Evolutionary conservation across 805 yeast species (phyloP), one percentile per base, ranked within the genome.

Genomic region (Metschnikowia chrysomelidarum): DNA sequence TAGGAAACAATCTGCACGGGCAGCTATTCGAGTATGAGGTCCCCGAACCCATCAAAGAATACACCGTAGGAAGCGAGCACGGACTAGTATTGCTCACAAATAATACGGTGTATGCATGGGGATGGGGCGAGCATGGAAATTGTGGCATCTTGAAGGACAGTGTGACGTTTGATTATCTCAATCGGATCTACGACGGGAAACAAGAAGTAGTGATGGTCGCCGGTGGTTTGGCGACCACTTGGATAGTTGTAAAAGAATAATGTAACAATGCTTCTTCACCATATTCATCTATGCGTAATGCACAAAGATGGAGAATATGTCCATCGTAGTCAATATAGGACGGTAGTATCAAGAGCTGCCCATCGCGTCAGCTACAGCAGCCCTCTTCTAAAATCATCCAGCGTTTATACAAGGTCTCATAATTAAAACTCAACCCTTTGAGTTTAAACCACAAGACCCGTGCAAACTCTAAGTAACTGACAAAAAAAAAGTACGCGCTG

Each of bases 91-190:
- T 57, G 5, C 33, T 48, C 1, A n/a, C 28, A 1, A 44, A 54
- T 11, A 47, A 57, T 24, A 32, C 38, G 7, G 80, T 88, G 0
- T 63, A 53, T 36, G 73, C 89, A 2, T 93, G 98, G 98, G 98
- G 98, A 0, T 91, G 98, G 98, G 97, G 96, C 10, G 98, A 93
- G 53, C 98, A 91, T 58, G 98, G 98, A 0, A 91, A 91, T 54
- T 91, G 98, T 60, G 95, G 96, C 2, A 33, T 24, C 4, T 11
- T 16, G 29, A 33, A 30, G 13, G 31, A 46, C 3, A 60, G 33
- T 30, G 73, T 62, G 29, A 63, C 69, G 3, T 68, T 59, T 40
- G 60, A 57, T 40, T 51, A 58, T 27, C 44, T 70, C 14, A 71
- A 71, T 36, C 37, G 33, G 7, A 23, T 71, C 3, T 64, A 66